A percentile compares a stretch with the other conserved stretches of the same genome.
Evolutionary conservation across 768 basidiomycete genomes (phyloP).

Genomic region (Rhizopogon salebrosus): DNA sequence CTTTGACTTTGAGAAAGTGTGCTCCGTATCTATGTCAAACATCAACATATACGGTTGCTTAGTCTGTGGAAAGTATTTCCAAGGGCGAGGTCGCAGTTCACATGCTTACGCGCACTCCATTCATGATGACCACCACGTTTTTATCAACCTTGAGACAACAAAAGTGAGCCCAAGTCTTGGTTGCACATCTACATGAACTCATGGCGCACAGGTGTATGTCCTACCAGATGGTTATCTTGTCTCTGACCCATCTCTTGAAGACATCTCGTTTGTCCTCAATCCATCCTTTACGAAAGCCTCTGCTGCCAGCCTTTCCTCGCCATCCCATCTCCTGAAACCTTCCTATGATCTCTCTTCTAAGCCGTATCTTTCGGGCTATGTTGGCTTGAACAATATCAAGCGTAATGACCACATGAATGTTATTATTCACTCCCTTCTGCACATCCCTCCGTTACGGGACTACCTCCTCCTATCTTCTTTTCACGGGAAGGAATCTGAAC

Average conservation of each 20-base stretch:
- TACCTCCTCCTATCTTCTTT: conserved; percentile 76
- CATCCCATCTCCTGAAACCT: conserved; percentile 57
- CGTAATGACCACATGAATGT: conserved; percentile 97
- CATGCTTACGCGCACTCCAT: conserved; percentile 97
- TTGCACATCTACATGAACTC: neutral
- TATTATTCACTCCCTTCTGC: conserved; percentile 88
- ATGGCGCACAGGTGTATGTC: conserved; percentile 73
- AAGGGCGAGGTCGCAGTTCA: conserved; percentile 89
- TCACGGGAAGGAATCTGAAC: conserved; percentile 74
- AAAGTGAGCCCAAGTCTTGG: conserved; percentile 53
- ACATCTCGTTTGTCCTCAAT: conserved; percentile 85
- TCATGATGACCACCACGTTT: conserved; percentile 97
- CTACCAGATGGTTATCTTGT: conserved; percentile 96
- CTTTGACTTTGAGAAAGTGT: conserved; percentile 99
- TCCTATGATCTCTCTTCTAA: conserved; percentile 82
- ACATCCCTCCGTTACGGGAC: conserved; percentile 86
- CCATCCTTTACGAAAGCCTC: conserved; percentile 75
- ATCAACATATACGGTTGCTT: conserved; percentile 98
- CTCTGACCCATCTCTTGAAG: conserved; percentile 93
- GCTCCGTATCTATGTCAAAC: conserved; percentile 93
- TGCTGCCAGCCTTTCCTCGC: conserved; percentile 50
- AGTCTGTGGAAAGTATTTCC: conserved; percentile 98
- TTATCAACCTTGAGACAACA: conserved; percentile 90
- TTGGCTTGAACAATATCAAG: conserved; percentile 98
- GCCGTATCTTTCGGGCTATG: conserved; percentile 87